Evolutionary conservation across 2,329 filamentous ascomycete species (phyloP), one percentile per base, ranked within the genome.

Genomic region (Alternaria dauci): DNA sequence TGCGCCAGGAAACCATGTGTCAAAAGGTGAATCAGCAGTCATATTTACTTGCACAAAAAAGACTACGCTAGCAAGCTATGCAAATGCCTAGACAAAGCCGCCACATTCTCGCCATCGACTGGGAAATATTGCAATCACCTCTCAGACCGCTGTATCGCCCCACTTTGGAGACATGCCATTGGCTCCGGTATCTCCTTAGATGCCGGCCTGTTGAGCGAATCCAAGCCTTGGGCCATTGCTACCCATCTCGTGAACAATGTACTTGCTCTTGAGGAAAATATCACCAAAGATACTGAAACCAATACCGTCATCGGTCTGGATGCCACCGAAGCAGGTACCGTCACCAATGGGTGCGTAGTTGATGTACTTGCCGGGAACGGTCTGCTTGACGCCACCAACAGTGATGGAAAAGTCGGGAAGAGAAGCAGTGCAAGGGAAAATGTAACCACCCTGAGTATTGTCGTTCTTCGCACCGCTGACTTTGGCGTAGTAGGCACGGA

Each of bases 211-310:
- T 65, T 76, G 73, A 8, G 81, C 82, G 58, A 83, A 82, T 6
- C 82, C 81, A 30, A 84, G 69, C 38, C 81, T 68, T 16, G 81
- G 80, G 3, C 73, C 71, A 23, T 51, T 55, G 41, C 68, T 68
- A n/a, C 59, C 50, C 59, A 70, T 66, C 28, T 77, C 77, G 67
- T 78, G 93, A 48, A 92, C 87, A 30, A 90, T 88, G 73, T 91
- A 93, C 64, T 91, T 83, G 56, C 86, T 86, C 86, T 95, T 95
- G 67, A 95, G 84, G 81, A 93, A 92, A 57, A 91, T 83, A 62
- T 94, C 91, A 9, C 92, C 92, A 57, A 94, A 86, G 72, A 96
- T 92, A 57, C 84, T 87, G 64, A 89, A 83, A 6, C 83, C 83
- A 47, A 89, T 78, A n/a, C 83, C 85, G 1, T 77, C 71, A 69